phyloP scores from a whole-genome alignment of 192 early-diverging fungal species.

The Borealophlyctis nickersoniae region DNA sequence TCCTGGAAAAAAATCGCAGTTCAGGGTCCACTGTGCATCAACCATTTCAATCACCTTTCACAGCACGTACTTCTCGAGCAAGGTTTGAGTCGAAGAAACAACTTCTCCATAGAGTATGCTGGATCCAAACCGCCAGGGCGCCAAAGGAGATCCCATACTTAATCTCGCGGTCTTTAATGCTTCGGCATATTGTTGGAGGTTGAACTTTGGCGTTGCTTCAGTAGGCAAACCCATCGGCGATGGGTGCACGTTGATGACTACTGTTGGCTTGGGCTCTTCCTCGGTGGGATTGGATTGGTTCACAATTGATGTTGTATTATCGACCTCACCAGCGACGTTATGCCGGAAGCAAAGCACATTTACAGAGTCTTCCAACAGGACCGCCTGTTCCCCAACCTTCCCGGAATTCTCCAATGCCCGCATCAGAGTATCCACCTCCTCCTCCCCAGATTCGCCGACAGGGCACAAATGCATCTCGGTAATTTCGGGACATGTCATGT shows the following conservation, averaged over 20 bases:
- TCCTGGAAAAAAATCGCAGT: conserved; percentile 38
- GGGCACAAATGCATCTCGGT: conserved; percentile 17
- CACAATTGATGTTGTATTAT: not conserved
- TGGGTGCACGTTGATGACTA: no score
- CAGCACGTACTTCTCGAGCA: conserved; percentile 71
- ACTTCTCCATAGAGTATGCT: conserved; percentile 75
- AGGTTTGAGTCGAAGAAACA: conserved; percentile 85
- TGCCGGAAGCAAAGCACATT: no score
- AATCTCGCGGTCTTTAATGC: conserved; percentile 1
- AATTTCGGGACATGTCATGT: conserved; percentile 2
- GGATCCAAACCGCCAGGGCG: conserved; percentile 57
- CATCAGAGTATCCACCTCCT: not conserved
- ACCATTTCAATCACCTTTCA: conserved; percentile 21
- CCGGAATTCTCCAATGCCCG: not conserved
- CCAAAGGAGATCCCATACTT: no score
- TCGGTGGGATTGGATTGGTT: conserved; percentile 1
- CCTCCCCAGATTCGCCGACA: not conserved
- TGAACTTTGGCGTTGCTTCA: conserved; percentile 13
- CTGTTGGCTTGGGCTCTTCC: not conserved
- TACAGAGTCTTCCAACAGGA: conserved; percentile 20
- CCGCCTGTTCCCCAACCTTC: not conserved
- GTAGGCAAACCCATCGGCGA: no score
- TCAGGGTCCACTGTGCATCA: no score
- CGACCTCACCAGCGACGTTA: no score
- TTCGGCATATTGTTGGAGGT: conserved; percentile 11